phyloP scores from a whole-genome alignment of 2,329 filamentous ascomycete genomes.

The Fusarium subtropicale region DNA sequence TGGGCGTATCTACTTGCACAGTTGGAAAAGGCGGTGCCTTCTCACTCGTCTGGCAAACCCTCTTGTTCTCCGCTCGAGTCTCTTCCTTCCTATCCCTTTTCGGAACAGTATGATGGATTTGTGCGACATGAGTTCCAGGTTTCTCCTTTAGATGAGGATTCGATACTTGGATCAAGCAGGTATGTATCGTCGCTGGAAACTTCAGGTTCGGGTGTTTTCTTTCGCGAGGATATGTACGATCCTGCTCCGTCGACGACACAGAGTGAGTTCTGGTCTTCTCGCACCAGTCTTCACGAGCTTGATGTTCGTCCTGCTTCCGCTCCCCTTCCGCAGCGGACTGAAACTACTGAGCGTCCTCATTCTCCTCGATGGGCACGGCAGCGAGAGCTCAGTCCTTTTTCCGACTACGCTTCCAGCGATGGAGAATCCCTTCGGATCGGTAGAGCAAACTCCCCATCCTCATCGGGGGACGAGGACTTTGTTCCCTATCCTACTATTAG shows the following conservation, averaged over 20 bases:
- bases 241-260: not conserved
- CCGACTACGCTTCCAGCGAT: not conserved
- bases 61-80: not conserved
- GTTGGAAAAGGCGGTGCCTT: not conserved
- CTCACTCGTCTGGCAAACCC: not conserved
- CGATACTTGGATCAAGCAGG: rapidly evolving
- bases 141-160: not conserved
- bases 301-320: not conserved
- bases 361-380: no score
- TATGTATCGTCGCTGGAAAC: not conserved
- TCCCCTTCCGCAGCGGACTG: no score
- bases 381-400: not conserved
- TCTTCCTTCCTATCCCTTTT: not conserved
- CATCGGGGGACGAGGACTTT: not conserved
- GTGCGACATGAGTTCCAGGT: not conserved
- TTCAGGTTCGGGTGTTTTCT: not conserved
- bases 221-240: not conserved
- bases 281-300: not conserved
- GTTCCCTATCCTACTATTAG: not conserved
- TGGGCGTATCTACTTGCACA: not conserved
- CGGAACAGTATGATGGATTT: no score
- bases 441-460: not conserved
- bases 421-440: not conserved
- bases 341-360: not conserved
- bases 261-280: not conserved